Conservation (phyloP, 2,329 filamentous ascomycete genomes). For the Penicillium sp. region DNA sequence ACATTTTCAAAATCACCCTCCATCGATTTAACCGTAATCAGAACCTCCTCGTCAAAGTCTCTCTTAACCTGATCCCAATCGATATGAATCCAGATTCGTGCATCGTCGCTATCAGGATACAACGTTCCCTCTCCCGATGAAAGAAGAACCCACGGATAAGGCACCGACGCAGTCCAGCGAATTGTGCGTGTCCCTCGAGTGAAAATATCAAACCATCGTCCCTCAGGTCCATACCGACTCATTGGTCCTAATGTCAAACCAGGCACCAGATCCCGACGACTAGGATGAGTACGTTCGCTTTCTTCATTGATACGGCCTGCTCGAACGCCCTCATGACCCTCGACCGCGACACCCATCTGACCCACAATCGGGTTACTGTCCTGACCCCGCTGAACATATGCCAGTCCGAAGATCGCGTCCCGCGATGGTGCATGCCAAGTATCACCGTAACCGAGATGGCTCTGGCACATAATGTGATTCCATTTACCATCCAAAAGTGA, state of each 20-base stretch:
- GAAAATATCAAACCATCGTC: conserved; percentile 65
- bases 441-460: conserved; percentile 60
- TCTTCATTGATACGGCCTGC: conserved; percentile 17
- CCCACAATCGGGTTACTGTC: conserved; percentile 17
- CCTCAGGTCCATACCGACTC: conserved; percentile 57
- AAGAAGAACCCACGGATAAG: conserved; percentile 41
- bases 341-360: conserved; percentile 17
- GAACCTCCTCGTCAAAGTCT: conserved; percentile 29
- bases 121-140: neutral
- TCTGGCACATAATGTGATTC: conserved; percentile 62
- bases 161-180: conserved; percentile 52
- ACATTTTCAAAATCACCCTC: conserved; percentile 43
- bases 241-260: conserved; percentile 56
- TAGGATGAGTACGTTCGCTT: conserved; percentile 16
- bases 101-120: conserved; percentile 37
- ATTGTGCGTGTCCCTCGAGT: conserved; percentile 52
- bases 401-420: conserved; percentile 36
- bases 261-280: conserved; percentile 14
- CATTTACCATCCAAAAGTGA: conserved; percentile 62
- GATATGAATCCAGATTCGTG: conserved; percentile 55
- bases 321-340: conserved; percentile 15
- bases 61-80: conserved; percentile 55
- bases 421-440: conserved; percentile 57
- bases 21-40: conserved; percentile 27
- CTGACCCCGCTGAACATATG: conserved; percentile 14